Base-by-base conservation (phyloP, 192 early-diverging fungal genomes). In the Backusella mclennaniae region DNA sequence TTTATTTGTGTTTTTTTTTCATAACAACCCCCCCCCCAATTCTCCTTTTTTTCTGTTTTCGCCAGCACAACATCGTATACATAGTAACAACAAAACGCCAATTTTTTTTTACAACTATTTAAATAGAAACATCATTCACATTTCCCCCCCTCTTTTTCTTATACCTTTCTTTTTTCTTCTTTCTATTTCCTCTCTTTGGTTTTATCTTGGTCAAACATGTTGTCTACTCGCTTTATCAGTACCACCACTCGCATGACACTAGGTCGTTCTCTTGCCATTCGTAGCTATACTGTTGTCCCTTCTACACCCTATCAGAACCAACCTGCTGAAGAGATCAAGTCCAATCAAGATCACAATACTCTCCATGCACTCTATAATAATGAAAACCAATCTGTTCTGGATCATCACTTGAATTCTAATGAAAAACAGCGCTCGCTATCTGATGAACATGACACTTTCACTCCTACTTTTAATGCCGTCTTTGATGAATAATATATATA, bases 311-410 rank as follows among this genome's bases (percentile, higher is more conserved):
- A 31, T 31, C 21, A 49, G 46, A 49, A 6, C 46, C 46, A 71
- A 35, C 67, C 66, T 17, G 26, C 8, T 35, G 23, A 75, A 49
- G 66, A 31, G 15, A 29, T 69, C 12, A 35, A 72, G 33, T 19
- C 2, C n/a, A 31, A 72, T 46, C 53, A 74, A 56, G 31, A 75
- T n/a, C 23, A 75, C 36, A 67, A 75, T 35, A 19, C 74, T 7
- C 31, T 76, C 15, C 75, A 76, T 59, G 75, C 75, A 15, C 33
- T 76, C 8, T 76, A 76, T 31, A 76, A 76, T 44, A 76, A 76
- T 67, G 66, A 76, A 29, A 76, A 70, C 49, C 75, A 76, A 67
- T 76, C 75, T 14, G 66, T 75, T 19, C 21, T 19, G 23, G 74
- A 75, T 42, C 66, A 19, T 8, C 44, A 53, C 17, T 36, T 69